phyloP scores from a whole-genome alignment of 1,139 yeast species.

The Scheffersomyces illinoinensis region DNA sequence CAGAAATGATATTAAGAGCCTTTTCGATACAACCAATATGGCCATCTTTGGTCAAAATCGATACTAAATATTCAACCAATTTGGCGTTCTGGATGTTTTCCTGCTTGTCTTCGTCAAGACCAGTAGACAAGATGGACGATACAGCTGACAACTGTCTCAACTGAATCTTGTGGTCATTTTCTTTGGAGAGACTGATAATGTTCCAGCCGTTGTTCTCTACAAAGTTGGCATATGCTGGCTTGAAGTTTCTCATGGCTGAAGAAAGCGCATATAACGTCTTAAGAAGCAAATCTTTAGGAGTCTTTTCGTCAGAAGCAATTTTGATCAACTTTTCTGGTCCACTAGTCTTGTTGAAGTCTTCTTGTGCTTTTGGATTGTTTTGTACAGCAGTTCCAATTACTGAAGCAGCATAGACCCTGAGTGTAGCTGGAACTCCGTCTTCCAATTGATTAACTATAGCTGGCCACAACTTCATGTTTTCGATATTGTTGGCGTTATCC shows the following conservation, averaged over 20 bases:
- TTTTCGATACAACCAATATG: constrained; percentile 62
- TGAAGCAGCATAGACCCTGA: constrained; percentile 65
- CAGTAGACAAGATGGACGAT: constrained; percentile 58
- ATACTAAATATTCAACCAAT: constrained; percentile 38
- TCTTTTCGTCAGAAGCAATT: constrained; percentile 30
- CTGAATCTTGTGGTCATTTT: constrained; percentile 38
- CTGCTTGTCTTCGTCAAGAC: constrained; percentile 39
- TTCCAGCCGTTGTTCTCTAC: constrained; percentile 66
- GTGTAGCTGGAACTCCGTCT: constrained; percentile 31
- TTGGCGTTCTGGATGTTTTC: constrained; percentile 42
- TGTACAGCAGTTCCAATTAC: constrained; percentile 91
- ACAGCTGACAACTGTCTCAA: constrained; percentile 59
- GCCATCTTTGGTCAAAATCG: constrained; percentile 38
- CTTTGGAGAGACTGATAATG: constrained; percentile 18
- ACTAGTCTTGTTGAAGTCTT: constrained; percentile 52
- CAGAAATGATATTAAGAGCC: constrained; percentile 53
- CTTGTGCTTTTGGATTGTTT: constrained; percentile 77
- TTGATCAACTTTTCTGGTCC: constrained; percentile 50
- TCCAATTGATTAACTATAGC: constrained; percentile 55
- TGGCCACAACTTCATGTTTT: constrained; percentile 80
- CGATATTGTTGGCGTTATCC: constrained; percentile 93
- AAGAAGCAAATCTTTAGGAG: constrained; percentile 40
- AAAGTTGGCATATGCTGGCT: constrained; percentile 56
- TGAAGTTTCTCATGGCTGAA: constrained; percentile 71
- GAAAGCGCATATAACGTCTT: constrained; percentile 82